Evolutionary conservation across 2,329 filamentous ascomycete genomes (phyloP), one percentile per base, ranked within the genome.

Genomic region (Cladobotryum mycophilum): DNA sequence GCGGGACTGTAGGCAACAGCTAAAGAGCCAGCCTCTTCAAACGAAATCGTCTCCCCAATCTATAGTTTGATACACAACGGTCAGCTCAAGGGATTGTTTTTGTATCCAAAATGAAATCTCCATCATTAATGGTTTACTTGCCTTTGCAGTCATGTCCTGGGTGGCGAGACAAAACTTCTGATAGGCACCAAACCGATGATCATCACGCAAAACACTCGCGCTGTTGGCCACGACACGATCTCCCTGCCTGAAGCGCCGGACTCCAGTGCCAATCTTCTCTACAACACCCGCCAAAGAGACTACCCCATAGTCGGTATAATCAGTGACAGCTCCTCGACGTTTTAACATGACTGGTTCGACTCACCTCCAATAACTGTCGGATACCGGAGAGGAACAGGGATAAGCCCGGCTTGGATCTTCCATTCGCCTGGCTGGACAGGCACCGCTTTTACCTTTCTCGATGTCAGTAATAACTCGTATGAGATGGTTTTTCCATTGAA

Each of bases 401-500:
- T 40, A 7, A 50, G 22, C n/a, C 51, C 51, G 17, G 49, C 51
- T 41, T 53, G 47, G 15, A 53, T 50, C 17, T 53, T 53, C 36
- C 43, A 53, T 15, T 53, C 47, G 14, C 41, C 47, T 18, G 51
- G 51, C 13, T 53, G 47, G 20, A 12, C 42, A 22, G 47, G 41
- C 7, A 53, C 36, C 1, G 47, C 51, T 36, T 50, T 42, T 3
- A 47, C 47, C 51, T 53, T 15, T 18, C 3, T 0, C 9, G 8
- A 3, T 30, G 4, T 41, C 5, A 4, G 5, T 6, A 22, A 40
- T 9, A 49, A 14, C 22, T 15, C 22, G 5, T 13, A 15, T 15
- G 11, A 25, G 14, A 2, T 8, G 18, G 9, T 18, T 4, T 4
- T 14, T 34, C 15, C 8, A n/a, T 3, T 33, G 34, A 40, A 34